These are phyloP conservation scores for Rhipidocladum racemiflorum DNA, from an alignment of 176 grass and related monocot species.

Conservation along the genomic window DNA sequence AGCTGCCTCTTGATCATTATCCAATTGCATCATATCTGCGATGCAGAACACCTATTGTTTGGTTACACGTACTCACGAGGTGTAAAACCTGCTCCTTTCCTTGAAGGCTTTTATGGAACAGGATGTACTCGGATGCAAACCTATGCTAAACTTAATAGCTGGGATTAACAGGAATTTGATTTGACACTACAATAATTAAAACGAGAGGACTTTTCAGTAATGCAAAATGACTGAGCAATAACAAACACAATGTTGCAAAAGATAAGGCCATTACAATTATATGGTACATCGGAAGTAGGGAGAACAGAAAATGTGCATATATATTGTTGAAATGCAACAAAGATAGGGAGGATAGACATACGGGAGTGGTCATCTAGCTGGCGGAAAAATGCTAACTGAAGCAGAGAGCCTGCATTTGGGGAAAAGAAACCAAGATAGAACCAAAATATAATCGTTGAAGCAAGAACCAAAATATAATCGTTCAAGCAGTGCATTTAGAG, in stretches of 20 bases:
- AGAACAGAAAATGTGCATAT: neutral
- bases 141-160: neutral
- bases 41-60: slow-evolving; percentile 10
- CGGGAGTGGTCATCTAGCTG: slow-evolving; percentile 33
- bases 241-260: neutral
- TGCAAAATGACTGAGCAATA: neutral
- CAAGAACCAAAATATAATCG: neutral
- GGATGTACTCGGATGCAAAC: neutral
- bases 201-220: neutral
- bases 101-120: neutral
- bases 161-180: neutral
- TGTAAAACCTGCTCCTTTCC: neutral
- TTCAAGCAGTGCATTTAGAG: neutral
- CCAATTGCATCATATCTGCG: slow-evolving; percentile 29
- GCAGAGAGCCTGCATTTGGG: slow-evolving; percentile 49
- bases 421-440: slow-evolving; percentile 19
- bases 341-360: slow-evolving; percentile 23
- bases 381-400: slow-evolving; percentile 53
- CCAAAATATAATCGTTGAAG: neutral
- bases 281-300: neutral
- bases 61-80: neutral
- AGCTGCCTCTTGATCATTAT: slow-evolving; percentile 47
- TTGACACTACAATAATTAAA: neutral
- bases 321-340: neutral
- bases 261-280: neutral